Evolutionary conservation across 306 rosid species (phyloP), one percentile per base, ranked within the genome.

Genomic region (Nissolia schottii): DNA sequence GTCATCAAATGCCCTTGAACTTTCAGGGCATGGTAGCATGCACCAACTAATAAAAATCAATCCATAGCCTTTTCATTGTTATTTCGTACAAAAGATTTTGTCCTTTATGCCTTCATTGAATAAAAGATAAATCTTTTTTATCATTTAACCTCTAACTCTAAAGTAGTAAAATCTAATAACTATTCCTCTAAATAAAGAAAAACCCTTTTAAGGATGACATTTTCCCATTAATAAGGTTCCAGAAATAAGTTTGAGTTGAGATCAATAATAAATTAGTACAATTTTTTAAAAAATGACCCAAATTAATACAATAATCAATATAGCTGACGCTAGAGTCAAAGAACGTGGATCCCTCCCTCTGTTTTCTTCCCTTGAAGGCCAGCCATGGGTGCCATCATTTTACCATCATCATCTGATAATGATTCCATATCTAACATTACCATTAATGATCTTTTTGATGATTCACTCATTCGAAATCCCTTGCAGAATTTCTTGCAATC

Each of bases 381-480:
- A 20, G 2, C 70, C 9, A 73, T 62, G 78, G 62, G 29, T 49
- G 19, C 64, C 13, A 49, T 53, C 37, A 15, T 10, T 10, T 58
- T 45, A 28, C 24, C 76, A 27, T 31, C 76, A 16, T 22, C 25
- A 18, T 18, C 28, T 0, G 46, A 49, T 3, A 43, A 2, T 4
- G 18, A 20, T 10, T 49, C 61, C 13, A 32, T 23, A 25, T 25
- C 53, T 32, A 22, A 51, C 1, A 13, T 64, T 15, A 63, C 55
- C 58, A 75, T 75, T 35, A 28, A 75, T 7, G 37, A 74, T 14
- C 73, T 64, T 16, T 64, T n/a, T 7, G 60, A 66, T 1, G 80
- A 75, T 41, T 22, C 80, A 38, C 67, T 75, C 32, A 10, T 49
- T n/a, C 0, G 74, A 75, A 56, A 75, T 75, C 59, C 66, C 43